A percentile compares a stretch with the other conserved stretches of the same genome.
These are phyloP conservation scores for Puccinia polysora DNA, from an alignment of 1,284 basidiomycete genomes.

Conservation along the genomic window DNA sequence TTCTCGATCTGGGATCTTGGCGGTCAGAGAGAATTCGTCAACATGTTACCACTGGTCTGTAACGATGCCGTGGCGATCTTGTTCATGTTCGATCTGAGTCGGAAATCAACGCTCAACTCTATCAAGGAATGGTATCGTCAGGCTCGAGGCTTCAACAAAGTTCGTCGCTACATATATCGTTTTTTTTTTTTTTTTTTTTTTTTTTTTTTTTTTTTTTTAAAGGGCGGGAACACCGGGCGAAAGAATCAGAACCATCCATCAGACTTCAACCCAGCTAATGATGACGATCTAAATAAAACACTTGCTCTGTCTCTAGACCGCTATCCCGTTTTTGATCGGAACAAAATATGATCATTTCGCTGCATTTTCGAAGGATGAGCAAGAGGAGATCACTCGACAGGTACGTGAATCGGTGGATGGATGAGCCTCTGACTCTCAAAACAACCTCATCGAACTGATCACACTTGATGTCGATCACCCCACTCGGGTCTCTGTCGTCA, in stretches of 20 bases:
- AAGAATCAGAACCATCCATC: no score
- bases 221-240: no score
- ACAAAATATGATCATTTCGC: conserved; percentile 97
- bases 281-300: no score
- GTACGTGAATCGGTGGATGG: conserved; percentile 54
- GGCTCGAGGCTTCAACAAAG: conserved; percentile 96
- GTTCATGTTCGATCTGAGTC: conserved; percentile 98
- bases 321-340: conserved; percentile 63
- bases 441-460: no score
- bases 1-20: conserved; percentile 99
- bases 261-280: no score
- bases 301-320: conserved; percentile 46
- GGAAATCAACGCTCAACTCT: conserved; percentile 92
- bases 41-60: conserved; percentile 95
- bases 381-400: conserved; percentile 98
- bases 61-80: conserved; percentile 97
- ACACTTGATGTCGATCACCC: no score
- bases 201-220: no score
- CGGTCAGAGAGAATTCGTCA: conserved; percentile 94
- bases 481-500: no score
- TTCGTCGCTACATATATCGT: conserved; percentile 53
- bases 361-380: conserved; percentile 91
- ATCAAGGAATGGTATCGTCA: conserved; percentile 99
- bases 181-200: no score
- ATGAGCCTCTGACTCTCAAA: neutral